Evolutionary conservation across 2,329 filamentous ascomycete species (phyloP).

Genomic region (Purpureocillium takamizusanense): DNA sequence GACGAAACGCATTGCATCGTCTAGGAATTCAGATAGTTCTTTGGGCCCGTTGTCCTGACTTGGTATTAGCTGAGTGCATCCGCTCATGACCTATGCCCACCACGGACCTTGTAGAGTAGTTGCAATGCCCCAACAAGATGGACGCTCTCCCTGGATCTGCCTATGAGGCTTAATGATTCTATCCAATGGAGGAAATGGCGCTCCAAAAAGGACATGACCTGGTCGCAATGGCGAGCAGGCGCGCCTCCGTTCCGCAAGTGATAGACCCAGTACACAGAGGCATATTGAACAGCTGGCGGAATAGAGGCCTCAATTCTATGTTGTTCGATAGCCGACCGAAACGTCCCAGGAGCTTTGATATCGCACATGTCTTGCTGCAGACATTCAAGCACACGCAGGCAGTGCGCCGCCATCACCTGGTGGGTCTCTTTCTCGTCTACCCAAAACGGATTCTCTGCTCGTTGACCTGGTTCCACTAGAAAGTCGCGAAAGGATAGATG

Average conservation of each 20-base stretch:
- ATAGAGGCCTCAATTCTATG: conserved; percentile 13
- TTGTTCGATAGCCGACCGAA: conserved; percentile 12
- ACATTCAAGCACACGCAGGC: conserved; percentile 22
- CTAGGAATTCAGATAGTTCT: conserved; percentile 6
- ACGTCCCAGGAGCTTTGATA: conserved; percentile 15
- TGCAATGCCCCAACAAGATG: neutral
- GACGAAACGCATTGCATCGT: conserved; percentile 10
- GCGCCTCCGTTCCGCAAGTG: conserved; percentile 16
- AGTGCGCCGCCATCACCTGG: conserved; percentile 18
- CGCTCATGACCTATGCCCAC: too few relatives aligned
- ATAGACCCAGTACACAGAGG: conserved; percentile 29
- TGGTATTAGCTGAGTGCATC: neutral
- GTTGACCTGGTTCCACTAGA: conserved; percentile 19
- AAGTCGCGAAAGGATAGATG: conserved; percentile 30
- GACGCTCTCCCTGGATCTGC: conserved; percentile 7
- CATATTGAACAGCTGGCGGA: conserved; percentile 25
- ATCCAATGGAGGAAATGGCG: conserved; percentile 32
- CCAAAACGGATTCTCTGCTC: conserved; percentile 12
- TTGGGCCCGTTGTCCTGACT: neutral
- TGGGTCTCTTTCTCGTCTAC: conserved; percentile 21
- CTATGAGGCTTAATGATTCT: conserved; percentile 26
- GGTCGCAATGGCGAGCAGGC: conserved; percentile 13
- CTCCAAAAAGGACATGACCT: conserved; percentile 23
- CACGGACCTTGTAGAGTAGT: neutral
- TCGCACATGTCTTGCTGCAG: conserved; percentile 27